Evolutionary conservation across 2,329 filamentous ascomycete genomes (phyloP), one percentile per base, ranked within the genome.

Genomic region (Teratosphaeria destructans): DNA sequence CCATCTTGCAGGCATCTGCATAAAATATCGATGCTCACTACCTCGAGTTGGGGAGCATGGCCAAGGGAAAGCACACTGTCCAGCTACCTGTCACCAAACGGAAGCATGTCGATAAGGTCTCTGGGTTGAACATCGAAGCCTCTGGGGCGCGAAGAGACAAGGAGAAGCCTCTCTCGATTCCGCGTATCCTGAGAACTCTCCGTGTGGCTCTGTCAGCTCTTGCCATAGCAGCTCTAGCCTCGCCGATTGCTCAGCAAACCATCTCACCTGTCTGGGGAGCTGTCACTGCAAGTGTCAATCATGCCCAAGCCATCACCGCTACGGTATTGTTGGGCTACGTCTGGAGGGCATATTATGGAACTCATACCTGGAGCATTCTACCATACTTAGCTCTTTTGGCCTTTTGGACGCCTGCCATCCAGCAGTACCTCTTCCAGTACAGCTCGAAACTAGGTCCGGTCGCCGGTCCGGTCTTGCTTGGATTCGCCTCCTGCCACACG

Each of bases 201-300:
- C 27, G 16, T 34, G n/a, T 52, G 12, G 54, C 57, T 16, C 55
- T 61, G 14, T 27, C 61, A 19, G 35, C 57, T 8, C 55, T 65
- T 10, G 53, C 56, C 8, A 76, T 88, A 54, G 79, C 83, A 10
- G 88, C 85, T 53, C 71, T 86, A 52, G 85, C 82, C 61, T 86
- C 87, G 54, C 84, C 85, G 63, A 82, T 87, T 60, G 93, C 89
- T 0, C 84, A 90, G 70, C 79, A 91, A 63, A 86, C 83, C 47
- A 79, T 97, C 37, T 89, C 90, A 23, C 94, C 94, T 1, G 88
- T 95, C 11, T 97, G 95, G 74, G 94, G 94, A 57, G 85, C 86
- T 16, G 89, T 95, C 43, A 89, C 93, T 1, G 80, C 90, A 0
- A 81, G 83, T 1, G 78, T 87, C 64, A 88, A 86, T 72, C 93